phyloP scores from a whole-genome alignment of 352 stramenopile species.

The Blastocystis hominis region DNA sequence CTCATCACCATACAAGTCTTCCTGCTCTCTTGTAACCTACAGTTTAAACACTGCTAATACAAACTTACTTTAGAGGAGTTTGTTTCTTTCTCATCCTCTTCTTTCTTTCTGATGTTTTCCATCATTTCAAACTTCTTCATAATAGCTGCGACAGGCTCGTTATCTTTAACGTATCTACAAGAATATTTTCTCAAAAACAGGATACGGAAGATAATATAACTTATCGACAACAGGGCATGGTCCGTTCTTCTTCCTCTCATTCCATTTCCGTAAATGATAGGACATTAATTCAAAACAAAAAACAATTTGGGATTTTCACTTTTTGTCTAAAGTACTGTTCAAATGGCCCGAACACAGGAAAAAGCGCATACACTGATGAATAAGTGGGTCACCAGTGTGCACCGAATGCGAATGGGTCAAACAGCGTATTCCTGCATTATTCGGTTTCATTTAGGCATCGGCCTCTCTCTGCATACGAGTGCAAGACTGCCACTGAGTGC shows the following conservation, averaged over 20 bases:
- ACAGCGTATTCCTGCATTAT: neutral
- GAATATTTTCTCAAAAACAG: neutral
- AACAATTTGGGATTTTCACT: neutral
- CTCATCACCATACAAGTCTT: neutral
- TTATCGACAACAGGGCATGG: neutral
- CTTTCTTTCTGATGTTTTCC: constrained; percentile 54
- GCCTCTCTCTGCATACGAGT: constrained; percentile 47
- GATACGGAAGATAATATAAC: constrained; percentile 3
- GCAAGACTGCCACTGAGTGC: constrained; percentile 47
- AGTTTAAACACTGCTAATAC: neutral
- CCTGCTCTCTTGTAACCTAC: neutral
- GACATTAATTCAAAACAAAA: neutral
- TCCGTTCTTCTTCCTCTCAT: neutral
- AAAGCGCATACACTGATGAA: constrained; percentile 57
- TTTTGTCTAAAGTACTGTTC: neutral
- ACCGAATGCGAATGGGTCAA: constrained; percentile 50
- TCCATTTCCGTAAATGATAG: neutral
- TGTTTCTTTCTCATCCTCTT: no score
- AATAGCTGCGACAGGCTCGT: constrained; percentile 24
- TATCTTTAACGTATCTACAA: constrained; percentile 45
- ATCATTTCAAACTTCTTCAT: constrained; percentile 58
- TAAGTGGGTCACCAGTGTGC: constrained; percentile 49
- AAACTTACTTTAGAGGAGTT: neutral
- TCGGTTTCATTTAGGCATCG: constrained; percentile 17
- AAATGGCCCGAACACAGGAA: constrained; percentile 53